Base-by-base conservation (phyloP, 2,329 filamentous ascomycete genomes). In the Didymella arachidicola region DNA sequence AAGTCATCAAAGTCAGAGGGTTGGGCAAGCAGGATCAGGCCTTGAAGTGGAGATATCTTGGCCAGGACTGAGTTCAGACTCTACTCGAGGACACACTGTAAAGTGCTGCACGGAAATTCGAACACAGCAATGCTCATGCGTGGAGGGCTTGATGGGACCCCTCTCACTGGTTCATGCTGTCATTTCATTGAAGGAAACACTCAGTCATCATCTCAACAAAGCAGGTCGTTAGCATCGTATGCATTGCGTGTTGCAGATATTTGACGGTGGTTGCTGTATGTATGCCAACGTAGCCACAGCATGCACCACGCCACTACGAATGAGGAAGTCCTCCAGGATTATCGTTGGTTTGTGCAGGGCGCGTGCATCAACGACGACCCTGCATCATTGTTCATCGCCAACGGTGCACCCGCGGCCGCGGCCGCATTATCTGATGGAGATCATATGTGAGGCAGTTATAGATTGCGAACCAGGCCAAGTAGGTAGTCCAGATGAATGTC, bases 1-100 rank as follows among this genome's bases (percentile, higher is more conserved):
- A 86, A 66, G 62, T 77, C 44, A 75, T 82, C 63, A 75, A 65
- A 55, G 79, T 82, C 58, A 77, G 66, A 66, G 80, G 79, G 4
- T 61, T 82, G 59, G 72, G 70, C 29, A 61, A 69, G 53, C 70
- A 74, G 51, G 78, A 81, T 57, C 58, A 70, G 58, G 72, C 75
- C 27, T 63, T 82, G 66, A 72, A 70, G 62, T 82, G 80, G 80
- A 79, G 72, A 47, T 82, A 80, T 67, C 72, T 82, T 63, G 80
- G 79, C 27, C 74, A 69, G 57, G 68, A 63, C 53, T 77, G 65
- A 72, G 50, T 48, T 36, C 41, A 51, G 56, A 19, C 45, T 53
- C 27, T 55, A 34, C 42, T 48, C 18, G 10, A 27, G n/a, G n/a
- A 19, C 18, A 47, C 27, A 47, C 43, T 22, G 29, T 39, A 26